Percentiles rank a stretch among this genome's conserved stretches.
phyloP scores from a whole-genome alignment of 164 flowering plant species.

The Tetrastigma voinierianum region DNA sequence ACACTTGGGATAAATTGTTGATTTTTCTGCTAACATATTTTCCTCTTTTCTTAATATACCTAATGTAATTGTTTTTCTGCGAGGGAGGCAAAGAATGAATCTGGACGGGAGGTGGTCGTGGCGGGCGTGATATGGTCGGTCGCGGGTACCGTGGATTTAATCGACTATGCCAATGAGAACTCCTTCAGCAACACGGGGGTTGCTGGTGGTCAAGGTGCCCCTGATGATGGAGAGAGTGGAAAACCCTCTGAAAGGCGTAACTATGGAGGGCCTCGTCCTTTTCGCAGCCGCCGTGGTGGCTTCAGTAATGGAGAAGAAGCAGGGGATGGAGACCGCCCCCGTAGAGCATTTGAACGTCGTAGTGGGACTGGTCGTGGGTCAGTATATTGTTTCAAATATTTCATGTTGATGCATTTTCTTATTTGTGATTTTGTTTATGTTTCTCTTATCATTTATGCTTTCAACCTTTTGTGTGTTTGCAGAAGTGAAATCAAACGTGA shows the following conservation, averaged over 20 bases:
- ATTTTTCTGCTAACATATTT: not conserved
- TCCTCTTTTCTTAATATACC: not conserved
- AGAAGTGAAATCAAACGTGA: conserved; percentile 63
- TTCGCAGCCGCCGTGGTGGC: conserved; percentile 34
- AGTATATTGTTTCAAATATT: not conserved
- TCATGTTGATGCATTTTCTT: not conserved
- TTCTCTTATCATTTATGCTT: not conserved
- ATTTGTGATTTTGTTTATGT: not conserved
- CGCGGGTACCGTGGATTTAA: conserved; percentile 27
- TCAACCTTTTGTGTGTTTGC: not conserved
- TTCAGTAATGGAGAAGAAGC: no score
- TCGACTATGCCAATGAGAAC: conserved; percentile 18
- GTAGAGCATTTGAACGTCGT: conserved; percentile 52
- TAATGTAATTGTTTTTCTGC: not conserved
- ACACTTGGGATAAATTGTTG: not conserved
- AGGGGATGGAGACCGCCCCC: conserved; percentile 49
- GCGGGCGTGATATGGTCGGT: conserved; percentile 40
- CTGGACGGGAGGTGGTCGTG: conserved; percentile 32
- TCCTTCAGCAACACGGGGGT: conserved; percentile 16
- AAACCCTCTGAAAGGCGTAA: conserved; percentile 31
- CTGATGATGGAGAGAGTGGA: conserved; percentile 27
- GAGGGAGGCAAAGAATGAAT: conserved; percentile 36
- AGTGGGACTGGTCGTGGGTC: conserved; percentile 72
- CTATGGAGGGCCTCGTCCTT: conserved; percentile 24
- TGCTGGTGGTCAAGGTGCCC: conserved; percentile 17